phyloP scores from a whole-genome alignment of 768 basidiomycete genomes.

The Mrakia gelida region DNA sequence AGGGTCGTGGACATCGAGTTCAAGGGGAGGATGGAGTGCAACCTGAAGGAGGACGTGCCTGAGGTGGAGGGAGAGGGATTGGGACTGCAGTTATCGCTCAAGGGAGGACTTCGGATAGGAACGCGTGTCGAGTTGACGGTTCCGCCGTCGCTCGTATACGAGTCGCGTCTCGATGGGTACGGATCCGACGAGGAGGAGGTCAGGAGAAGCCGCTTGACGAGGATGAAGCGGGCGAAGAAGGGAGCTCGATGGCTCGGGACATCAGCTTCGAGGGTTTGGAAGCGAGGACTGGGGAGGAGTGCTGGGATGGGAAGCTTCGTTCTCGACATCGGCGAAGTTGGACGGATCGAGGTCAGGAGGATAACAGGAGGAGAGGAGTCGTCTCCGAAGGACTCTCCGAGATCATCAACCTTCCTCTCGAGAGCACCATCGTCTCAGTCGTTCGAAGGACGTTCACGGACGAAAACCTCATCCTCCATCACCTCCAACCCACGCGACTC shows the following conservation, averaged over 20 bases:
- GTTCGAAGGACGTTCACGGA: background rate
- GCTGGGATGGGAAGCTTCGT: conserved; percentile 12
- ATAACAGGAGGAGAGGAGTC: background rate
- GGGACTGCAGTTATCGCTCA: background rate
- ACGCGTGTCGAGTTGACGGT: conserved; percentile 15
- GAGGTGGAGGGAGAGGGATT: background rate
- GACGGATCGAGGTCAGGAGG: conserved; percentile 1
- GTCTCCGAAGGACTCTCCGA: background rate
- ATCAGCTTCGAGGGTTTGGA: conserved; percentile 2
- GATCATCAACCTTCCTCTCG: background rate
- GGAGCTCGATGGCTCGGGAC: conserved; percentile 11
- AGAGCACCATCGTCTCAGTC: background rate
- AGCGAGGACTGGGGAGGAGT: conserved; percentile 17
- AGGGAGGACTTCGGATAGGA: conserved; percentile 11
- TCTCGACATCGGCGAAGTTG: background rate
- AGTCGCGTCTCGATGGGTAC: background rate
- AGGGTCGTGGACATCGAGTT: conserved; percentile 24
- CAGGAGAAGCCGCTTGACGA: background rate
- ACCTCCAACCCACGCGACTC: background rate
- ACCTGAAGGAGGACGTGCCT: background rate
- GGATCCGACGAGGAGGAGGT: conserved; percentile 1
- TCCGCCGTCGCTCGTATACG: background rate
- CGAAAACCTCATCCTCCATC: background rate
- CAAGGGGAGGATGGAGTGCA: background rate
- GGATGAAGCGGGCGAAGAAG: conserved; percentile 6